A percentile compares a stretch with the other conserved stretches of the same genome.
Evolutionary conservation across 768 basidiomycete species (phyloP).

Genomic region (Leucosporidium yakuticum): DNA sequence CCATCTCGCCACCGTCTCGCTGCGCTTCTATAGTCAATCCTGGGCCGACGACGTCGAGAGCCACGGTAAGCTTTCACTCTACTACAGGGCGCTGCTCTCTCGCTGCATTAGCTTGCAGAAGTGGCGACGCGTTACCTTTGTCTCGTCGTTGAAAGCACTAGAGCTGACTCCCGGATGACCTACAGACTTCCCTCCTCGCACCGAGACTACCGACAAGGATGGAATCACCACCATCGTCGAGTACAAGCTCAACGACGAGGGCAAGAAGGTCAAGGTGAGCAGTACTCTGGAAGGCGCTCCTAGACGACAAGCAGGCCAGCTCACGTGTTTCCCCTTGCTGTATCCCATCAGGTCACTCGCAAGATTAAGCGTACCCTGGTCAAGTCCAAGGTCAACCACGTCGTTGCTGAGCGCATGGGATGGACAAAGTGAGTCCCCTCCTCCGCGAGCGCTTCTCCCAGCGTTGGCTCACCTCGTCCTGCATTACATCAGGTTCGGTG

Average conservation of each 20-base stretch:
- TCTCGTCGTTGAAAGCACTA: slow-evolving; percentile 8
- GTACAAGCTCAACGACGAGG: slow-evolving; percentile 79
- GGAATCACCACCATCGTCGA: slow-evolving; percentile 81
- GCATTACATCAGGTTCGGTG: slow-evolving; percentile 62
- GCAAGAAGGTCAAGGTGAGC: slow-evolving; percentile 85
- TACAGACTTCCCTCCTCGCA: slow-evolving; percentile 44
- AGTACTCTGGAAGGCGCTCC: not conserved
- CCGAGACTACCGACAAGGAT: slow-evolving; percentile 73
- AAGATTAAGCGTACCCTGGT: slow-evolving; percentile 78
- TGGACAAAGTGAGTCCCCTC: slow-evolving; percentile 56
- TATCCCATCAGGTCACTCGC: slow-evolving; percentile 63
- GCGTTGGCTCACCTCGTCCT: not conserved
- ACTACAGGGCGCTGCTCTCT: not conserved
- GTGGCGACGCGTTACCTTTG: not conserved
- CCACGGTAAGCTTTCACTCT: slow-evolving; percentile 50
- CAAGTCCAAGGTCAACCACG: slow-evolving; percentile 87
- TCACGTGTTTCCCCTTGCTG: not conserved
- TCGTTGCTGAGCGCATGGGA: slow-evolving; percentile 84
- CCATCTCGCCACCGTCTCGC: not conserved
- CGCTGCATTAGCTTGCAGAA: not conserved
- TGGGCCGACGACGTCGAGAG: slow-evolving; percentile 88
- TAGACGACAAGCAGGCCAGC: not conserved
- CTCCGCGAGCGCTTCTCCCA: slow-evolving; percentile 32
- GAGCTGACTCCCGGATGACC: slow-evolving; percentile 6
- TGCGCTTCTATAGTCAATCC: slow-evolving; percentile 44